Evolutionary conservation across 805 yeast genomes (phyloP).

Genomic region (Metschnikowia bowlesiae): DNA sequence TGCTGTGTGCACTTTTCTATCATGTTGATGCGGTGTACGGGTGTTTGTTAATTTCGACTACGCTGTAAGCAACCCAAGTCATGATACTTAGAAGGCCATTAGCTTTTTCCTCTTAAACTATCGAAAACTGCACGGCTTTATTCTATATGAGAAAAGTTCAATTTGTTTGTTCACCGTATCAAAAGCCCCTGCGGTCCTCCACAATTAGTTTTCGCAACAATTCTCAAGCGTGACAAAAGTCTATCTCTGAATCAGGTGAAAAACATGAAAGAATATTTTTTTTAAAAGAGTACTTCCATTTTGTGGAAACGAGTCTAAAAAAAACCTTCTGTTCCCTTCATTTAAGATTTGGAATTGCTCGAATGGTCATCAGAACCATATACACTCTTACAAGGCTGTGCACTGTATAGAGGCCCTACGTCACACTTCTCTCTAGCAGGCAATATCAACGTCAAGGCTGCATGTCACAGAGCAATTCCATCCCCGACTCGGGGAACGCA

Average conservation of each 20-base stretch:
- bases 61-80: neutral
- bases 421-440: neutral
- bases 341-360: neutral
- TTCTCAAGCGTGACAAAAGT: neutral
- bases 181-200: too few relatives aligned
- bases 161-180: too few relatives aligned
- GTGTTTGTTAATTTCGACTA: neutral
- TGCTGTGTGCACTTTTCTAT: neutral
- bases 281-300: too few relatives aligned
- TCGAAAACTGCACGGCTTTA: neutral
- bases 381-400: neutral
- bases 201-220: neutral
- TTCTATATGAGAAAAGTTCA: neutral
- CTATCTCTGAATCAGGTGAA: neutral
- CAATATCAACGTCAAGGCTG: neutral
- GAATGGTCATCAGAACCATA: neutral
- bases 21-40: conserved; percentile 8
- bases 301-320: too few relatives aligned
- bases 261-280: neutral
- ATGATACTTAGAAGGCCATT: neutral
- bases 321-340: neutral
- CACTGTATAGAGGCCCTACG: neutral
- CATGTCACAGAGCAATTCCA: neutral
- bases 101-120: too few relatives aligned
- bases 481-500: neutral